Conservation (phyloP, 2,329 filamentous ascomycete species). For the Chrysoporthe austroafricana region DNA sequence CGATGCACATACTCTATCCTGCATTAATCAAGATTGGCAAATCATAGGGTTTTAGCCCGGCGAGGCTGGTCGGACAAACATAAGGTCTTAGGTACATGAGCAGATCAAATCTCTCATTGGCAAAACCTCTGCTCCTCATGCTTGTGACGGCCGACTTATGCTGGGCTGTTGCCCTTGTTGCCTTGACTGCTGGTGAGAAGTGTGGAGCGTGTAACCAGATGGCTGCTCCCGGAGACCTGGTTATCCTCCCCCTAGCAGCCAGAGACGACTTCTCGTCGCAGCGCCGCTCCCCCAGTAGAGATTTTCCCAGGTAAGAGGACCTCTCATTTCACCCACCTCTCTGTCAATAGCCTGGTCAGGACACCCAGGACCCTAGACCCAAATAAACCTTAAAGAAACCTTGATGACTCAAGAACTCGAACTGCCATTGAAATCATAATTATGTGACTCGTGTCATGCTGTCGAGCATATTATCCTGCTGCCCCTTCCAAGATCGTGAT, state of each 20-base stretch:
- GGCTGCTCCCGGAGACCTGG: not conserved
- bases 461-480: not conserved
- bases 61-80: conserved; percentile 20
- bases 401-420: not conserved
- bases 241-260: not conserved
- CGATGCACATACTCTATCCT: conserved; percentile 4
- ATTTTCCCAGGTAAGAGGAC: not conserved
- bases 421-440: not conserved
- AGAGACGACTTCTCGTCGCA: not conserved
- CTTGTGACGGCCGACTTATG: conserved; percentile 22
- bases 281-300: not conserved
- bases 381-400: not conserved
- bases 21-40: conserved; percentile 2
- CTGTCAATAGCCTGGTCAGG: not conserved
- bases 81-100: conserved; percentile 26
- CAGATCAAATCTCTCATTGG: conserved; percentile 26
- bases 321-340: not conserved
- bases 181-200: not conserved
- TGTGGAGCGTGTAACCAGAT: not conserved
- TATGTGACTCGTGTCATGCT: not conserved
- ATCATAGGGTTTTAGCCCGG: not conserved
- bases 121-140: conserved; percentile 23
- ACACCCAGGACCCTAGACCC: not conserved
- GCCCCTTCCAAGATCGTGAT: not conserved
- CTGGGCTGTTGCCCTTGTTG: conserved; percentile 8